phyloP scores from a whole-genome alignment of 2,329 filamentous ascomycete species.

The Apiospora arundinis region DNA sequence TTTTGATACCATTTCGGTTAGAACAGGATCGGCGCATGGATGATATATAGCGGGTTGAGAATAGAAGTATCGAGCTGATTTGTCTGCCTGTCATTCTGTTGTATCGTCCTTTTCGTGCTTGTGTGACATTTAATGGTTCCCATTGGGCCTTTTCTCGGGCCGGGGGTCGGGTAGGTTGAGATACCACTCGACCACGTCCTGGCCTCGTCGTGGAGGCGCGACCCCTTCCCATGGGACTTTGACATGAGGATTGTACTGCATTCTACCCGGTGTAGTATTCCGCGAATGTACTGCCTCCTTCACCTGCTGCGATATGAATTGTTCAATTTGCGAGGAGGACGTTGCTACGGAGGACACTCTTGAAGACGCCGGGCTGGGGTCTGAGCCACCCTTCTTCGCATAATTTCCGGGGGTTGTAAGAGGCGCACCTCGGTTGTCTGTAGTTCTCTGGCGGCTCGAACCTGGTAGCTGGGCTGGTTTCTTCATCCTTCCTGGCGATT shows the following conservation, averaged over 20 bases:
- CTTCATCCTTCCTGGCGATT: background rate
- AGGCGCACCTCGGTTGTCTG: background rate
- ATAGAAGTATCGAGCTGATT: background rate
- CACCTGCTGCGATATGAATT: background rate
- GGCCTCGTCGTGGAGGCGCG: constrained; percentile 8
- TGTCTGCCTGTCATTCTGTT: too few relatives aligned
- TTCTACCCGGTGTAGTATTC: background rate
- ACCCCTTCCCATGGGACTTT: constrained; percentile 15
- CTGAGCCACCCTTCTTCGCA: background rate
- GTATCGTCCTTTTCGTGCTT: too few relatives aligned
- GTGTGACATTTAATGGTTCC: background rate
- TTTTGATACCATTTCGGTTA: constrained; percentile 19
- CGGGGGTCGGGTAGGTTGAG: constrained; percentile 19
- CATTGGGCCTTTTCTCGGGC: constrained; percentile 6
- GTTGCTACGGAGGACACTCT: background rate
- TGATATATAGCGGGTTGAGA: background rate
- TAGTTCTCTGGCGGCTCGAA: background rate
- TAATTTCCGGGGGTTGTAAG: background rate
- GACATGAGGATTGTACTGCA: constrained; percentile 11
- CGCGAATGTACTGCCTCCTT: constrained; percentile 1
- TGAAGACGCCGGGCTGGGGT: background rate
- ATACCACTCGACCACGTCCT: constrained; percentile 18
- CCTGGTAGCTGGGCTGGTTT: background rate
- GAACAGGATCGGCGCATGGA: constrained; percentile 2
- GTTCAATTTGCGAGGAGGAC: background rate